These are phyloP conservation scores for Coelastrella sp. DNA, from an alignment of 139 green algal genomes.

Conservation along the genomic window DNA sequence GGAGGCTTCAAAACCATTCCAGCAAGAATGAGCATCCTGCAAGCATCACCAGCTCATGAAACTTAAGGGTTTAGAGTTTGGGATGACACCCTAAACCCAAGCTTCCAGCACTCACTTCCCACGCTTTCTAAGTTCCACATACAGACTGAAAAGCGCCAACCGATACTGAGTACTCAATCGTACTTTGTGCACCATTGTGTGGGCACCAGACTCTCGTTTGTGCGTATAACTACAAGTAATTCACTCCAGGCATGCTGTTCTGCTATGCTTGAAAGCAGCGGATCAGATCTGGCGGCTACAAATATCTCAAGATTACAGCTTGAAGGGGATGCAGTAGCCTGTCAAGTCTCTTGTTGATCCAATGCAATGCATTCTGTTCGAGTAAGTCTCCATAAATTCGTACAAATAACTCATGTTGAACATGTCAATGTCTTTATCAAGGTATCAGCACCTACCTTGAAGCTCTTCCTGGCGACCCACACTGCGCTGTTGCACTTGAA, in stretches of 20 bases:
- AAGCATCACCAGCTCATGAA: too few relatives aligned
- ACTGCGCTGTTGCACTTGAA: conserved; percentile 97
- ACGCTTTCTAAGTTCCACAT: neutral
- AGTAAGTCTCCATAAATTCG: neutral
- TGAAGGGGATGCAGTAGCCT: neutral
- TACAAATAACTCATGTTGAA: neutral
- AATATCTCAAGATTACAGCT: neutral
- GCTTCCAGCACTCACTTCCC: neutral
- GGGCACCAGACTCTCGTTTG: neutral
- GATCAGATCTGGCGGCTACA: too few relatives aligned
- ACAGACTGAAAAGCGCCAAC: too few relatives aligned
- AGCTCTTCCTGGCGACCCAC: conserved; percentile 70
- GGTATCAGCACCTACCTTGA: neutral
- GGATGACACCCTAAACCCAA: too few relatives aligned
- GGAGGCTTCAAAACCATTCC: neutral
- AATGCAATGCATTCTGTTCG: neutral
- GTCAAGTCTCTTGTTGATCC: neutral
- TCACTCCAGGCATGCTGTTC: too few relatives aligned
- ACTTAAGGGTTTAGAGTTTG: too few relatives aligned
- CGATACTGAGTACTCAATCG: too few relatives aligned
- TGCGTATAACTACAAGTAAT: neutral
- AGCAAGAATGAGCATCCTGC: conserved; percentile 50
- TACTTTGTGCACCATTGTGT: too few relatives aligned
- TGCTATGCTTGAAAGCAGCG: too few relatives aligned
- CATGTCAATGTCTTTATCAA: too few relatives aligned